Base-by-base conservation (phyloP, 768 basidiomycete species). In the Rhizopogon salebrosus region DNA sequence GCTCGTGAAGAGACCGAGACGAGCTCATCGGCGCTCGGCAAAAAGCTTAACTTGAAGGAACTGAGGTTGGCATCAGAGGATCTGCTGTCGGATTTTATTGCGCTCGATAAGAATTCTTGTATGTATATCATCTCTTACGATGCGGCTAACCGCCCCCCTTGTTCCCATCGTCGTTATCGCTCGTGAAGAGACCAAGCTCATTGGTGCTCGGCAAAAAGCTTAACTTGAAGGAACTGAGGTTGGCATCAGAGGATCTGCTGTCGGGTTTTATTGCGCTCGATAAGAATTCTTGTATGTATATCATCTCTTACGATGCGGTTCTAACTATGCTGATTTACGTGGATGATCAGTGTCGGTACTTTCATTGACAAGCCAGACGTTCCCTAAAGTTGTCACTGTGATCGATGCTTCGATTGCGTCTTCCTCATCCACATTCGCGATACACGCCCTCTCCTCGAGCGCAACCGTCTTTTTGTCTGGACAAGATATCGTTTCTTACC, bases 121-220 rank as follows among this genome's bases (percentile, higher is more conserved):
- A 67, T 62, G 89, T n/a, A n/a, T n/a, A n/a, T n/a, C n/a, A n/a
- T n/a, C n/a, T n/a, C n/a, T n/a, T n/a, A n/a, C n/a, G n/a, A n/a
- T n/a, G n/a, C n/a, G n/a, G n/a, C n/a, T n/a, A n/a, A n/a, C 82
- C 0, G 90, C 89, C 6, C 82, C 79, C 27, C 84, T 92, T 1
- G 79, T 92, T 49, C 94, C 93, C 7, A 84, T 98, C 53, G 78
- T 98, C 58, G 85, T 95, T 54, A 80, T 98, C 67, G 90, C 91
- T 9, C 77, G 83, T 62, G 92, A 95, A 63, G 76, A 79, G 24
- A 90, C 90, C n/a, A 88, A 85, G 80, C 66, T 87, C 91, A 2
- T 78, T 75, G 3, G 79, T 84, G 11, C 79, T 97, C 57, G 89
- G 80, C 31, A 93, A 90, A 71, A 83, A 81, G 66, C 76, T 92